Evolutionary conservation across 139 green algal genomes (phyloP), one percentile per base, ranked within the genome.

Genomic region (Nannochloris sp.): DNA sequence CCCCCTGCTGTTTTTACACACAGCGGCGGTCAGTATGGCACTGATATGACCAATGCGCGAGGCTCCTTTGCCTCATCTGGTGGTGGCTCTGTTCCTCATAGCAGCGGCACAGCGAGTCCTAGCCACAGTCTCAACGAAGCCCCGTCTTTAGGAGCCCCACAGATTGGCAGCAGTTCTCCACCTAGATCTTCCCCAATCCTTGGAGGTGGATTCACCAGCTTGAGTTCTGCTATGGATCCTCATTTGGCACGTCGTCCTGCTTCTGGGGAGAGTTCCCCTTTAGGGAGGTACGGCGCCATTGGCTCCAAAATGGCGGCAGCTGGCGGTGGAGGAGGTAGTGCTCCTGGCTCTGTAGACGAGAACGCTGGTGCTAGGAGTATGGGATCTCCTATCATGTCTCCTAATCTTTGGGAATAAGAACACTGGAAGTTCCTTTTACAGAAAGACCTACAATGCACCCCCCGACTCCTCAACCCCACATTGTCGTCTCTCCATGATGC

Each of bases 281-380:
- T 75, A 42, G 68, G 68, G 3, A 56, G 46, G 25, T 75, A 70
- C 19, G 68, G 68, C 27, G 60, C 68, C 1, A 65, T 75, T n/a
- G 68, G 68, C 19, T 45, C 54, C 15, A 42, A 35, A 7, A 47
- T 34, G n/a, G n/a, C 37, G 12, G 37, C 37, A 45, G 9, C 9
- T 45, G 12, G 37, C 37, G 37, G 9, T 45, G 37, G 37, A 9
- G 12, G 37, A 19, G 37, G 9, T 45, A 12, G 37, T 12, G 9
- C 37, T 12, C 37, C 37, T 45, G 9, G 37, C 12, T 9, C 37
- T 45, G 9, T 19, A 45, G 12, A 12, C 12, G 37, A 45, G 9
- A 12, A 45, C 12, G 37, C 37, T n/a, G n/a, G n/a, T n/a, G n/a
- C n/a, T n/a, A n/a, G n/a, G n/a, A n/a, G n/a, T n/a, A n/a, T n/a